Conservation (phyloP, 2,329 filamentous ascomycete genomes). For the Colletotrichum orbiculare region DNA sequence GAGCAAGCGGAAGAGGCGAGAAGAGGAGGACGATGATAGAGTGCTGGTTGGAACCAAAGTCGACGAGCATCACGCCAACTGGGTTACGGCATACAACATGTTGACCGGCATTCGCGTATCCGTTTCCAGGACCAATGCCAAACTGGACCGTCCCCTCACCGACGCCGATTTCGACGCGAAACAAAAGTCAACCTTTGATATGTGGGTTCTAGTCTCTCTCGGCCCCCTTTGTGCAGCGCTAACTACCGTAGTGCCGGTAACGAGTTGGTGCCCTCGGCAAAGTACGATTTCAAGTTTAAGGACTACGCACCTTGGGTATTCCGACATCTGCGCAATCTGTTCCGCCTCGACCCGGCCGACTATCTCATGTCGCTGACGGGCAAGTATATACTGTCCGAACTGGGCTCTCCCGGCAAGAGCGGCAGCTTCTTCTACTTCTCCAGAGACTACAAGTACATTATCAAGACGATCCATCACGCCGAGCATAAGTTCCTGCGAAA, state of each 20-base stretch:
- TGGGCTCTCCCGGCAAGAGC: conserved; percentile 97
- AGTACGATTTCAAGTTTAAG: conserved; percentile 99
- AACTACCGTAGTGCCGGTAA: conserved; percentile 79
- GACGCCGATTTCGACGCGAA: conserved; percentile 92
- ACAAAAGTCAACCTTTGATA: conserved; percentile 99
- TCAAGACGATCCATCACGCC: conserved; percentile 98
- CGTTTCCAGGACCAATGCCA: conserved; percentile 95
- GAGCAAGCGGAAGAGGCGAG: conserved; percentile 83
- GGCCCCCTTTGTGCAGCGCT: conserved; percentile 43
- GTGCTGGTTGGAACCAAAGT: conserved; percentile 98
- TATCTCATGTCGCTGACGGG: conserved; percentile 98
- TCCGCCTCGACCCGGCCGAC: conserved; percentile 93
- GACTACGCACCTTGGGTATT: conserved; percentile 99
- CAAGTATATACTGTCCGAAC: conserved; percentile 97
- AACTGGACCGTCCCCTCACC: conserved; percentile 89
- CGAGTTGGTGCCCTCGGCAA: conserved; percentile 95
- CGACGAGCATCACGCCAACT: conserved; percentile 96
- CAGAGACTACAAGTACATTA: conserved; percentile 99
- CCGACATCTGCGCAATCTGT: conserved; percentile 86
- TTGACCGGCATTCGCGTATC: conserved; percentile 97
- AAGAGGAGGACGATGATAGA: conserved; percentile 91
- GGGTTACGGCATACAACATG: conserved; percentile 99
- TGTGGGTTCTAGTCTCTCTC: conserved; percentile 64
- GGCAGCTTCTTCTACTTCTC: conserved; percentile 99
- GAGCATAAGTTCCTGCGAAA: conserved; percentile 90